These are phyloP conservation scores for Fomitiporia mediterranea DNA, from an alignment of 1,284 basidiomycete species.

Conservation along the genomic window DNA sequence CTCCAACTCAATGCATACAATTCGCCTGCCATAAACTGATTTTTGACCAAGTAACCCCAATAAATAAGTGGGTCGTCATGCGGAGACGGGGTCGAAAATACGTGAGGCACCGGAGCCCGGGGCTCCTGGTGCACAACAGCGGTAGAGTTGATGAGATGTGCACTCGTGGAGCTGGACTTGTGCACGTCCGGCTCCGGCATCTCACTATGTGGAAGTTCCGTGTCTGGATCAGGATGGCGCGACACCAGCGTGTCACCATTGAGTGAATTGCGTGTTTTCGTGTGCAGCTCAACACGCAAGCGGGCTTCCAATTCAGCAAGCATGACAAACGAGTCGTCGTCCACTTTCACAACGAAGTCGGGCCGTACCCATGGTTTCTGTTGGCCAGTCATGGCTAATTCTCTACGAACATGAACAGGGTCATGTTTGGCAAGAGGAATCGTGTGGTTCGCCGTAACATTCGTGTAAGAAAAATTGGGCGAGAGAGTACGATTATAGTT, in stretches of 20 bases:
- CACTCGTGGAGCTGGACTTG: slow-evolving; percentile 13
- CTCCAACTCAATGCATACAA: slow-evolving; percentile 89
- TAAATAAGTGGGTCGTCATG: slow-evolving; percentile 73
- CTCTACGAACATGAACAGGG: slow-evolving; percentile 49
- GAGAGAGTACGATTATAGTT: slow-evolving; percentile 36
- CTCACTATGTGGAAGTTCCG: slow-evolving; percentile 9
- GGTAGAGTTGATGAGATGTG: slow-evolving; percentile 10
- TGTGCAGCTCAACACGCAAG: slow-evolving; percentile 68
- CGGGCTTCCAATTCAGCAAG: slow-evolving; percentile 88
- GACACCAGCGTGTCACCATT: slow-evolving; percentile 11
- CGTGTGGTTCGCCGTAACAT: slow-evolving; percentile 47
- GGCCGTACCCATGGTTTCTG: slow-evolving; percentile 69
- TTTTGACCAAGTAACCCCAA: slow-evolving; percentile 95
- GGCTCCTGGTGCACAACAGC: slow-evolving; percentile 8
- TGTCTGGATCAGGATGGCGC: slow-evolving; percentile 4
- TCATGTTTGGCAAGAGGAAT: slow-evolving; percentile 59
- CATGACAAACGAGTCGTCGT: slow-evolving; percentile 94
- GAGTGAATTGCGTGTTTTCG: slow-evolving; percentile 7
- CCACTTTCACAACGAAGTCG: slow-evolving; percentile 88
- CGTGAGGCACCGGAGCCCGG: slow-evolving; percentile 7
- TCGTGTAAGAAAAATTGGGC: slow-evolving; percentile 56
- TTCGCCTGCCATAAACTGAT: slow-evolving; percentile 95
- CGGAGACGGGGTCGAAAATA: slow-evolving; percentile 13
- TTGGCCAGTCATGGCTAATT: slow-evolving; percentile 36
- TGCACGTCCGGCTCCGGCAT: slow-evolving; percentile 18